Evolutionary conservation across 73 alveolate species (phyloP).

Genomic region (Effrenium voratum): DNA sequence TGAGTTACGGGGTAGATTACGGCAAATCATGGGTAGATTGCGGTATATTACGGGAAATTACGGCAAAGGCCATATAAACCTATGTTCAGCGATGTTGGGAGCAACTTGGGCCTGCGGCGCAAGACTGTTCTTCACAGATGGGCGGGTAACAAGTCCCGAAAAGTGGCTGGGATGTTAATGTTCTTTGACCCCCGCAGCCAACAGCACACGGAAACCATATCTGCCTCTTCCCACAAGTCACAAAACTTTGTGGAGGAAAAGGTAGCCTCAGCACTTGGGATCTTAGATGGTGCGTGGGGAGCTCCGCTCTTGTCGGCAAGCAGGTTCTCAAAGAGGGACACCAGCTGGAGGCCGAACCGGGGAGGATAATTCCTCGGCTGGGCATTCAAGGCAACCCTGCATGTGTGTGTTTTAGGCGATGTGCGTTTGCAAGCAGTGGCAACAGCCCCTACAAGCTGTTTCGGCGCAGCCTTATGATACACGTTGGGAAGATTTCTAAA

Average conservation of each 20-base stretch:
- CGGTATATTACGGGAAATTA: not conserved
- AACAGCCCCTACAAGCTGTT: too few relatives aligned
- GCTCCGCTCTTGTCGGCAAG: not conserved
- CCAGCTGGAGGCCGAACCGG: not conserved
- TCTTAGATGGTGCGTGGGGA: not conserved
- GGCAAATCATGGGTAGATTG: not conserved
- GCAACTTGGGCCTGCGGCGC: not conserved
- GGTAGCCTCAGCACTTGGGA: not conserved
- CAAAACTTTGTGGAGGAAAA: not conserved
- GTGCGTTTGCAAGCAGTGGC: too few relatives aligned
- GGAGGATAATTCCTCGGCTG: slow-evolving; percentile 22
- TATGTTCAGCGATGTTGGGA: not conserved
- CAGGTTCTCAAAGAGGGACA: not conserved
- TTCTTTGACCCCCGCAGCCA: not conserved
- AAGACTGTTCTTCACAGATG: not conserved
- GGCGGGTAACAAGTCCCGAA: not conserved
- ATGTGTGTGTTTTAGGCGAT: too few relatives aligned
- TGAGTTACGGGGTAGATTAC: slow-evolving; percentile 23
- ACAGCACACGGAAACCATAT: not conserved
- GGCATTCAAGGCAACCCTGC: too few relatives aligned
- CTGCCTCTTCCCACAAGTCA: slow-evolving; percentile 1
- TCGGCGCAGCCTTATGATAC: too few relatives aligned
- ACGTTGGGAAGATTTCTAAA: not conserved
- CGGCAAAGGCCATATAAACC: not conserved
- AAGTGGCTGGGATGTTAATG: not conserved